Percentiles rank a stretch among this genome's conserved stretches.
phyloP scores from a whole-genome alignment of 2,329 filamentous ascomycete species.

The Pseudohalonectria lignicola region DNA sequence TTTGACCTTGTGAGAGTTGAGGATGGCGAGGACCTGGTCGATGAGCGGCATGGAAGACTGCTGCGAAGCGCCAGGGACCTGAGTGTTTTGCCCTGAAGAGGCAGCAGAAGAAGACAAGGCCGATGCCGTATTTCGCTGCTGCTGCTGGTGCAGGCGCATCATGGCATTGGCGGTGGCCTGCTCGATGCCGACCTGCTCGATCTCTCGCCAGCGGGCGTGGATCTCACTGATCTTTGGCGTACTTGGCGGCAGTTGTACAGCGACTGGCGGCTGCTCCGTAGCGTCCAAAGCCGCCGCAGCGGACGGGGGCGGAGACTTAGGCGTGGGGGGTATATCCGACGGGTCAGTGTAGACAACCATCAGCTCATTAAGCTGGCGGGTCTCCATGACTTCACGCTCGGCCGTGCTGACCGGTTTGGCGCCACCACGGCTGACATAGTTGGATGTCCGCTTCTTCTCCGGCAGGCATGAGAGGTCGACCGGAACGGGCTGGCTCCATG shows the following conservation, averaged over 20 bases:
- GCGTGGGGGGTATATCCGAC: slow-evolving; percentile 43
- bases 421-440: slow-evolving; percentile 44
- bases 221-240: slow-evolving; percentile 34
- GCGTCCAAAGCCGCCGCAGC: slow-evolving; percentile 5
- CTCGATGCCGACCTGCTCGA: slow-evolving; percentile 11
- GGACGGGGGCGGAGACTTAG: slow-evolving; percentile 47
- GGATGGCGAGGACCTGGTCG: slow-evolving; percentile 28
- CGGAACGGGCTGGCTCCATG: slow-evolving; percentile 37
- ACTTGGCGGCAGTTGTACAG: slow-evolving; percentile 22
- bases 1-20: slow-evolving; percentile 30
- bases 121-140: neutral
- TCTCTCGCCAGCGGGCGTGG: slow-evolving; percentile 36
- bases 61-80: too few relatives aligned
- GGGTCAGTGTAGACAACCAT: slow-evolving; percentile 48
- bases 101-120: neutral
- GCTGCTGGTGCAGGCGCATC: neutral
- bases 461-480: slow-evolving; percentile 37
- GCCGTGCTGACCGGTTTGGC: slow-evolving; percentile 36
- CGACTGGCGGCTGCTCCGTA: neutral
- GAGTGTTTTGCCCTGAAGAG: slow-evolving; percentile 2
- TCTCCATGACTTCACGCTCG: slow-evolving; percentile 43
- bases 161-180: slow-evolving; percentile 12
- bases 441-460: slow-evolving; percentile 32
- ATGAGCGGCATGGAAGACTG: slow-evolving; percentile 20
- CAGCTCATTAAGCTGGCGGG: slow-evolving; percentile 47